A percentile compares a stretch with the other conserved stretches of the same genome.
phyloP scores from a whole-genome alignment of 1,139 yeast species.

The Suhomyces guaymorum region DNA sequence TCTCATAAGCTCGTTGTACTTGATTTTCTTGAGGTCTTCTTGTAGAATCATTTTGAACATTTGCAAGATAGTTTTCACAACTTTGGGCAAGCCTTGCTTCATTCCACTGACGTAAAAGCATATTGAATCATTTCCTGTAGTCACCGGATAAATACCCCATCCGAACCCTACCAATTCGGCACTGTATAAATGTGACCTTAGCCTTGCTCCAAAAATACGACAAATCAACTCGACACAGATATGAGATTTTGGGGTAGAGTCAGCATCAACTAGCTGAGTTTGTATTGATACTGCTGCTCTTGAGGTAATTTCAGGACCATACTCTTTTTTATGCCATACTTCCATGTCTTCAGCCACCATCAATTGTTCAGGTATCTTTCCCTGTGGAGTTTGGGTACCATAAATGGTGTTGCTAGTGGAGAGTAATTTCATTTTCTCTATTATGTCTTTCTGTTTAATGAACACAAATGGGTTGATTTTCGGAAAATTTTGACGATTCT shows the following conservation, averaged over 20 bases:
- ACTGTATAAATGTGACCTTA: conserved; percentile 47
- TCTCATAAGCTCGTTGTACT: conserved; percentile 39
- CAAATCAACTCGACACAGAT: conserved; percentile 52
- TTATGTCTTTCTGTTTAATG: no score
- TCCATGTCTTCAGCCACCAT: conserved; percentile 32
- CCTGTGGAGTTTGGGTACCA: no score
- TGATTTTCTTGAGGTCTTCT: conserved; percentile 19
- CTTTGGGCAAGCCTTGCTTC: no score
- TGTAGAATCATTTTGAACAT: conserved; percentile 27
- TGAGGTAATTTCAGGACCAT: conserved; percentile 14
- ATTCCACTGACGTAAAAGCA: conserved; percentile 54
- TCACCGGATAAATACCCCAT: conserved; percentile 55
- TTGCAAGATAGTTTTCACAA: conserved; percentile 25
- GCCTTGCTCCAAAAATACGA: conserved; percentile 41
- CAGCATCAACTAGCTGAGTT: conserved; percentile 27
- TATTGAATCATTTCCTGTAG: conserved; percentile 51
- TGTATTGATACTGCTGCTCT: conserved; percentile 48
- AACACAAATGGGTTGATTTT: not conserved
- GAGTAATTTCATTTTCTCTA: no score
- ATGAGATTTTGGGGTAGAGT: conserved; percentile 33
- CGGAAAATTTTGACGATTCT: not conserved
- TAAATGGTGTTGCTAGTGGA: no score
- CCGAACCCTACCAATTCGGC: conserved; percentile 53
- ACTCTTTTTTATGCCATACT: conserved; percentile 51
- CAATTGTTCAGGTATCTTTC: conserved; percentile 20